Percentiles rank a stretch among this genome's conserved stretches.
phyloP scores from a whole-genome alignment of 1,139 yeast species.

The Spencermartinsiella ligniputridi region DNA sequence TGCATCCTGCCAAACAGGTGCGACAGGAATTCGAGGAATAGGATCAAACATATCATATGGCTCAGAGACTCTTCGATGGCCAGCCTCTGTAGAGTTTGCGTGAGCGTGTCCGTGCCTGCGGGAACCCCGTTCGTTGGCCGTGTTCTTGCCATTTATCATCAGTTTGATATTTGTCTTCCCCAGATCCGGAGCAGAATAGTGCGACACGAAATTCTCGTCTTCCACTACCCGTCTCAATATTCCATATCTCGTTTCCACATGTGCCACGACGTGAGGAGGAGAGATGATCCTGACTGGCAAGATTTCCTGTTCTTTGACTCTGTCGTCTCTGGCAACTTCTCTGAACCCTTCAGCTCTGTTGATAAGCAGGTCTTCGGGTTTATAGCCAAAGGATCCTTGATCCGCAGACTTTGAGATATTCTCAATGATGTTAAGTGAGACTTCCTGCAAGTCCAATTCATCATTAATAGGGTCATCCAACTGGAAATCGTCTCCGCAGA shows the following conservation, averaged over 20 bases:
- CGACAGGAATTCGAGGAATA: no score
- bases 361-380: not conserved
- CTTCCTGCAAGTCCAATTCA: not conserved
- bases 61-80: no score
- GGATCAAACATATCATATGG: no score
- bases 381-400: no score
- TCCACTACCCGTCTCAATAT: not conserved
- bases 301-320: not conserved
- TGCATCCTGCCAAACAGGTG: no score
- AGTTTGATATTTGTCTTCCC: not conserved
- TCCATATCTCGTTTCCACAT: not conserved
- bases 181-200: constrained; percentile 1
- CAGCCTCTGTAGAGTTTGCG: no score
- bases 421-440: not conserved
- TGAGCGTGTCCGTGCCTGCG: no score
- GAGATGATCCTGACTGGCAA: no score
- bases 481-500: not conserved
- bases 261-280: not conserved
- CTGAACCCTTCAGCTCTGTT: not conserved
- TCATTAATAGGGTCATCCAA: not conserved
- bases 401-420: not conserved
- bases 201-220: no score
- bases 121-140: no score
- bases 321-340: not conserved
- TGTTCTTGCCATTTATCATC: not conserved